Base-by-base conservation (phyloP, 345 rosid species). In the Combretum micranthum region DNA sequence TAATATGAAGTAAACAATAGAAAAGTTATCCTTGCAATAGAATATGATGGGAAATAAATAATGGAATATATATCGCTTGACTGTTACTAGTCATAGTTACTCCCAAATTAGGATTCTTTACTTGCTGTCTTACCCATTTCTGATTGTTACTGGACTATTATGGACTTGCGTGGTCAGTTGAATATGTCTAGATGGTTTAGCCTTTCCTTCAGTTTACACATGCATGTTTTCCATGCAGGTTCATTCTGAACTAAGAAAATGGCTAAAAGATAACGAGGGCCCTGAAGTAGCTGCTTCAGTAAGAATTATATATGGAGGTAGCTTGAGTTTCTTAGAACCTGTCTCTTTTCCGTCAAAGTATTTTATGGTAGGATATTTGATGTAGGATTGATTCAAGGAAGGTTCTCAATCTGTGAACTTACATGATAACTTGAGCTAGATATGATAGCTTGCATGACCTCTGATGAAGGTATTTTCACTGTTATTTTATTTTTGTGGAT, bases 271-370 rank as follows among this genome's bases (percentile, higher is more conserved):
- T 45, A 80, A 83, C 67, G 83, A 77, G 18, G 61, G 85, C 57
- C 67, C 76, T 23, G 87, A 79, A 61, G 74, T 79, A 64, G 89
- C 89, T 59, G 75, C 70, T 21, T 68, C 85, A 48, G 70, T 74
- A 20, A 79, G 94, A 75, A 79, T 86, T 50, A 83, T 83, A 53
- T 86, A 83, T 74, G 94, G 94, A 77, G 94, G 94, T 85, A 74
- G 20, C 15, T 43, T 45, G 26, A 16, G 4, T 26, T 25, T 15
- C 20, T 23, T 55, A 43, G 17, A 14, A 16, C 10, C 39, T 1
- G 6, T 7, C 39, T 7, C 39, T 11, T 32, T 32, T 32, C 39
- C 7, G 9, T 32, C 39, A 32, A 25, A 7, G 39, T 32, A 11
- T 32, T 32, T 32, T 7, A 7, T 7, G 39, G 39, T 32, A 11